A percentile compares a stretch with the other conserved stretches of the same genome.
Evolutionary conservation across 306 rosid species (phyloP).

Genomic region (Erythrophleum fordii): DNA sequence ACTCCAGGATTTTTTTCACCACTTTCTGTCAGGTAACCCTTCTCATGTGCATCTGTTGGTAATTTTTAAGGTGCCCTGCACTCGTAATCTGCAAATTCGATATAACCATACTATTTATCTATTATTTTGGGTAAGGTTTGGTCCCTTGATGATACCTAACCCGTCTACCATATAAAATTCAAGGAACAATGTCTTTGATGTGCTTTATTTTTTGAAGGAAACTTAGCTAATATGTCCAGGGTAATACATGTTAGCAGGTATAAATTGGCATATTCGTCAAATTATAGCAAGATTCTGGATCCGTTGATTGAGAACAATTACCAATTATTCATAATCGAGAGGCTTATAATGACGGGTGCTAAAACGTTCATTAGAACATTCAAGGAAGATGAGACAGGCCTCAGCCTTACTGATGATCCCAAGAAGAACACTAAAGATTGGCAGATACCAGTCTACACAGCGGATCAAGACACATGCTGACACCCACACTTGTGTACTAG

Average conservation of each 20-base stretch:
- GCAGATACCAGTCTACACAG: slow-evolving; percentile 85
- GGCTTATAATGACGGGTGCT: slow-evolving; percentile 80
- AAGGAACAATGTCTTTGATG: neutral
- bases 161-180: too few species aligned
- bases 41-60: slow-evolving; percentile 17
- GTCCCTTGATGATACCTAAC: neutral
- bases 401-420: slow-evolving; percentile 87
- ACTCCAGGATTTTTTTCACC: slow-evolving; percentile 87
- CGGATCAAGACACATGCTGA: slow-evolving; percentile 63
- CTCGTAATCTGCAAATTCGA: neutral
- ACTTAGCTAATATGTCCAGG: neutral
- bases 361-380: slow-evolving; percentile 82
- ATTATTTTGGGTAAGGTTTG: neutral
- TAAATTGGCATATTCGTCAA: slow-evolving; percentile 76
- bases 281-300: slow-evolving; percentile 75
- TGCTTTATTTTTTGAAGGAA: neutral
- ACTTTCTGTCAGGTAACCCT: slow-evolving; percentile 73
- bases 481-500: neutral
- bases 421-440: slow-evolving; percentile 87
- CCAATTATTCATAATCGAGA: slow-evolving; percentile 89
- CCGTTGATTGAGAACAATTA: slow-evolving; percentile 77
- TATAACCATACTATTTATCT: neutral
- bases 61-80: neutral
- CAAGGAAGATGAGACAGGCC: slow-evolving; percentile 75
- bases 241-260: slow-evolving; percentile 64